Conservation (phyloP, 176 grass and related monocot species). For the Musa acuminata region DNA sequence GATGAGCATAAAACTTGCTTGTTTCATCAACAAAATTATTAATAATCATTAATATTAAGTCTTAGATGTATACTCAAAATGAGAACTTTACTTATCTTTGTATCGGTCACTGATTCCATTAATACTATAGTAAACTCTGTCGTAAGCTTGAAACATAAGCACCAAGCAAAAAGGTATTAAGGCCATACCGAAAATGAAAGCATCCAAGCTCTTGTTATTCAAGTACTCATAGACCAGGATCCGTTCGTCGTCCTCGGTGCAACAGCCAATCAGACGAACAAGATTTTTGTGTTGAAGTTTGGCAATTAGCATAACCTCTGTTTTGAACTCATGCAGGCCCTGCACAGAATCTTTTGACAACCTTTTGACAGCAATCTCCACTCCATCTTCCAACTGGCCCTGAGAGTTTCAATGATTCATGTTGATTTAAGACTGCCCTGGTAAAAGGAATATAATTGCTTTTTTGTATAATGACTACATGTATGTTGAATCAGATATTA, state of each 20-base stretch:
- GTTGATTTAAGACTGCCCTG: neutral
- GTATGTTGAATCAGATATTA: neutral
- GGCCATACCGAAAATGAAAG: slow-evolving; percentile 44
- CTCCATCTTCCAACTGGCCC: slow-evolving; percentile 39
- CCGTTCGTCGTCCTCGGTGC: slow-evolving; percentile 28
- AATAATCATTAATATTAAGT: no score
- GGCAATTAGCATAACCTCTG: slow-evolving; percentile 46
- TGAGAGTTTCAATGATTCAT: slow-evolving; percentile 1
- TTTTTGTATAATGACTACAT: neutral
- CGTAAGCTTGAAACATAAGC: no score
- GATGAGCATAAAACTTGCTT: no score
- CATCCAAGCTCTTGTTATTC: slow-evolving; percentile 46
- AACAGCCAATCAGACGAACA: slow-evolving; percentile 10
- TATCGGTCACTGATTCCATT: no score
- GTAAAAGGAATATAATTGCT: no score
- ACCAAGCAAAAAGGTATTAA: neutral
- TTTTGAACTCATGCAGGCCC: slow-evolving; percentile 35
- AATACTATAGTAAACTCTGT: no score
- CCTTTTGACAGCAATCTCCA: slow-evolving; percentile 51
- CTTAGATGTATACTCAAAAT: no score
- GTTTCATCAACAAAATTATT: no score
- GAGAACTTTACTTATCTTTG: no score
- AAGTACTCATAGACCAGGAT: slow-evolving; percentile 52
- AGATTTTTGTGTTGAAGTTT: slow-evolving; percentile 20
- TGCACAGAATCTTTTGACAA: slow-evolving; percentile 33